phyloP scores from a whole-genome alignment of 2,329 filamentous ascomycete genomes.

The Arthrinium puccinioides region DNA sequence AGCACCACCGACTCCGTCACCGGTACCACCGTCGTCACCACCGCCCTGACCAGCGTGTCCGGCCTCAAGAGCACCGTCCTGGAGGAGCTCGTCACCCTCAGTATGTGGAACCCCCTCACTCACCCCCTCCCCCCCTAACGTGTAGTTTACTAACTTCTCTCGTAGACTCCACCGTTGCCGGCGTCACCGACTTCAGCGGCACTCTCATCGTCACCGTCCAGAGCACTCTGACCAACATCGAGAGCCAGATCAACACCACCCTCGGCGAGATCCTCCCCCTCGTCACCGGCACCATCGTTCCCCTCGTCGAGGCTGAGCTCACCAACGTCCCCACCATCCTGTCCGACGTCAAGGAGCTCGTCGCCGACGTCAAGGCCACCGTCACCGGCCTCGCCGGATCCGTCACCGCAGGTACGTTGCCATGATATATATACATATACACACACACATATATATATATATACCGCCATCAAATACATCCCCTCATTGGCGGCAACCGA shows the following conservation, averaged over 20 bases:
- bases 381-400: constrained; percentile 9
- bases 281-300: constrained; percentile 8
- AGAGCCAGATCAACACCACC: constrained; percentile 13
- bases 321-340: constrained; percentile 13
- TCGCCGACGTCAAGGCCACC: constrained; percentile 13
- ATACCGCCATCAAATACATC: no score
- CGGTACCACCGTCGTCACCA: constrained; percentile 12
- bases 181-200: neutral
- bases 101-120: constrained; percentile 7
- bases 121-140: no score
- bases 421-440: no score
- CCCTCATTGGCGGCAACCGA: neutral
- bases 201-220: constrained; percentile 11
- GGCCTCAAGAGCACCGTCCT: constrained; percentile 1
- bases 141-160: no score
- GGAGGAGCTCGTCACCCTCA: constrained; percentile 5
- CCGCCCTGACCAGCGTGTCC: constrained; percentile 9
- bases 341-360: constrained; percentile 13
- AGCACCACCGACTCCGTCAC: constrained; percentile 8
- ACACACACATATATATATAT: no score
- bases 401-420: constrained; percentile 13
- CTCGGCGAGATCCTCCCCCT: constrained; percentile 12
- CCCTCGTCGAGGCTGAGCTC: constrained; percentile 16
- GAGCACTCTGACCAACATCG: constrained; percentile 13
- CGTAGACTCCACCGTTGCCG: no score